phyloP scores from a whole-genome alignment of 495 filamentous ascomycete species.

The Aspergillus funiculosus region DNA sequence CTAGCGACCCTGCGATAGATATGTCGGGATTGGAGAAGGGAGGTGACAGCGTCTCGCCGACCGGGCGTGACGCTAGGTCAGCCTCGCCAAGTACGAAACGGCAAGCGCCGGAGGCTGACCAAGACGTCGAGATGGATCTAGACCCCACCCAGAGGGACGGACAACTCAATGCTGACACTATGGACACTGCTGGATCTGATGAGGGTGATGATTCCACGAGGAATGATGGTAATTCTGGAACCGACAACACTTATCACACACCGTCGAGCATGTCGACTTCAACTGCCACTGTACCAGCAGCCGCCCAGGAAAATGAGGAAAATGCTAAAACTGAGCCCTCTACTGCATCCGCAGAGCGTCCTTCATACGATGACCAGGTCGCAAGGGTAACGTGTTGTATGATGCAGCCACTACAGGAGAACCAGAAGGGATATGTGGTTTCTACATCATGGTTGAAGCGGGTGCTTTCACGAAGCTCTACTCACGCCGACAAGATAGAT shows the following conservation, averaged over 20 bases:
- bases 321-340: conserved; percentile 17
- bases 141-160: conserved; percentile 18
- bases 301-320: conserved; percentile 10
- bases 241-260: conserved; percentile 28
- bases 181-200: conserved; percentile 23
- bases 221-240: conserved; percentile 17
- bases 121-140: conserved; percentile 33
- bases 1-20: conserved; percentile 54
- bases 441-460: conserved; percentile 72
- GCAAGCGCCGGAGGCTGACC: conserved; percentile 44
- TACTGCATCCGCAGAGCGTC: conserved; percentile 25
- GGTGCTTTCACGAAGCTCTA: conserved; percentile 62
- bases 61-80: conserved; percentile 32
- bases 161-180: conserved; percentile 22
- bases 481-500: conserved; percentile 46
- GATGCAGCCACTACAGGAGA: conserved; percentile 52
- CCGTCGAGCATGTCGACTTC: conserved; percentile 30
- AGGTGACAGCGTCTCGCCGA: conserved; percentile 22
- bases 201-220: conserved; percentile 21
- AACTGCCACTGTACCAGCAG: conserved; percentile 21
- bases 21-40: conserved; percentile 38
- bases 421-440: conserved; percentile 70
- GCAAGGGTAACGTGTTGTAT: conserved; percentile 55
- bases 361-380: conserved; percentile 74
- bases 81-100: conserved; percentile 50